These are phyloP conservation scores for Didymella arachidicola DNA, from an alignment of 2,329 filamentous ascomycete species.

Conservation along the genomic window DNA sequence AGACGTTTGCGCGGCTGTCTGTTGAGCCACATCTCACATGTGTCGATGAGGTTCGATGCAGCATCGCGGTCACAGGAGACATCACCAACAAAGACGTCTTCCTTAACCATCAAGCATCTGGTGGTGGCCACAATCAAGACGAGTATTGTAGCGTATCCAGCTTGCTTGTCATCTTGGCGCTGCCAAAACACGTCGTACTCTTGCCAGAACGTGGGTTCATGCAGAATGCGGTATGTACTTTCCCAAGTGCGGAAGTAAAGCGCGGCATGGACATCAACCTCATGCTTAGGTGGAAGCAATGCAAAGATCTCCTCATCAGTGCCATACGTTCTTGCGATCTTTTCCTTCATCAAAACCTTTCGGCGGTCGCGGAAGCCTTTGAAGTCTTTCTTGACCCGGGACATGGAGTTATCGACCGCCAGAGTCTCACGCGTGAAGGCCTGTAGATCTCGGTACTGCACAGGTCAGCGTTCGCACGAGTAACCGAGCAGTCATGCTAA, in stretches of 20 bases:
- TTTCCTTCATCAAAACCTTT: slow-evolving; percentile 38
- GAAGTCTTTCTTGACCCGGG: slow-evolving; percentile 44
- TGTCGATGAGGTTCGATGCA: slow-evolving; percentile 50
- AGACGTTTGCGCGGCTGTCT: slow-evolving; percentile 62
- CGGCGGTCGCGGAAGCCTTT: slow-evolving; percentile 42
- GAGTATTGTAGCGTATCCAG: slow-evolving; percentile 52
- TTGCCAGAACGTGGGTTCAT: slow-evolving; percentile 60
- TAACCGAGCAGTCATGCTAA: not conserved
- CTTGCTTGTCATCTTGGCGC: slow-evolving; percentile 20
- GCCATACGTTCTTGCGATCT: slow-evolving; percentile 21
- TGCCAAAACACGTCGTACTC: slow-evolving; percentile 61
- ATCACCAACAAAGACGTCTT: slow-evolving; percentile 53
- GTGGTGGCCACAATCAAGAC: slow-evolving; percentile 52
- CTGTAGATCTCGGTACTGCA: slow-evolving; percentile 49
- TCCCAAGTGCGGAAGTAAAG: slow-evolving; percentile 63
- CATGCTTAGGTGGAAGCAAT: slow-evolving; percentile 46
- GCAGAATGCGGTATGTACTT: slow-evolving; percentile 61
- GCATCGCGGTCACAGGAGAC: slow-evolving; percentile 53
- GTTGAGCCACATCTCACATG: slow-evolving; percentile 54
- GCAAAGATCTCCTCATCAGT: slow-evolving; percentile 47
- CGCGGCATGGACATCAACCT: slow-evolving; percentile 53
- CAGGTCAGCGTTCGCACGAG: not conserved
- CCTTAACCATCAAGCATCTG: slow-evolving; percentile 45
- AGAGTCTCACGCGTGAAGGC: slow-evolving; percentile 46
- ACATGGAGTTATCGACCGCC: slow-evolving; percentile 38